Base-by-base conservation (phyloP, 2,329 filamentous ascomycete genomes). In the Penicillium sp. region DNA sequence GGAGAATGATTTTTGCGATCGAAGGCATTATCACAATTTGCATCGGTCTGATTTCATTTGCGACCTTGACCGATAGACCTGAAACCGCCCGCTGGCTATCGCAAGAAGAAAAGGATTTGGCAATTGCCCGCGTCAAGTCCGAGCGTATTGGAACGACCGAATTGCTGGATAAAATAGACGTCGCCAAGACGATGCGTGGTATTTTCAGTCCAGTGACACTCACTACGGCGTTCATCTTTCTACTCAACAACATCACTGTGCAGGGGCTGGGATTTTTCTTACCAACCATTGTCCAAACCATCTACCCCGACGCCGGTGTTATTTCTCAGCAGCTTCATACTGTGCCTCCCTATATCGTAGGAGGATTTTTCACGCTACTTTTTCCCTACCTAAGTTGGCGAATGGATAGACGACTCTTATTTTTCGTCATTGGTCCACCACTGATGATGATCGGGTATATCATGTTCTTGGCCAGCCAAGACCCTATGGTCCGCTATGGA, bases 1-100 rank as follows among this genome's bases (percentile, higher is more conserved):
- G 87, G 87, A 77, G 86, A 7, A 88, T 89, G 86, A 88, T 90
- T 48, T 90, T 90, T 51, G 81, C 80, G 3, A 84, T 90, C n/a
- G 87, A 90, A 67, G 87, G 87, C 18, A 83, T 89, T 62, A 82
- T 88, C 59, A 86, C 83, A 1, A 77, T 75, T 55, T 77, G 78
- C 0, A 69, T 90, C 0, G 78, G 81, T 0, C n/a, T 89, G 1
- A 75, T 90, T 31, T 72, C 82, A 1, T 88, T 89, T 67, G 60
- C 86, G 62, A 87, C 84, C 1, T 73, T 90, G 16, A 89, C 87
- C 0, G 88, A 91, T 67, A 80, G 87, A 0, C 88, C 88, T 0
- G 86, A 82, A 51, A 88, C 86, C 0, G 87, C 87, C 0, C 74
- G 77, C 11, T 91, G 87, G 87, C 79, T 91, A 1, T 79, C 77